Conservation (phyloP, 2,329 filamentous ascomycete genomes). For the Colletotrichum sublineola region DNA sequence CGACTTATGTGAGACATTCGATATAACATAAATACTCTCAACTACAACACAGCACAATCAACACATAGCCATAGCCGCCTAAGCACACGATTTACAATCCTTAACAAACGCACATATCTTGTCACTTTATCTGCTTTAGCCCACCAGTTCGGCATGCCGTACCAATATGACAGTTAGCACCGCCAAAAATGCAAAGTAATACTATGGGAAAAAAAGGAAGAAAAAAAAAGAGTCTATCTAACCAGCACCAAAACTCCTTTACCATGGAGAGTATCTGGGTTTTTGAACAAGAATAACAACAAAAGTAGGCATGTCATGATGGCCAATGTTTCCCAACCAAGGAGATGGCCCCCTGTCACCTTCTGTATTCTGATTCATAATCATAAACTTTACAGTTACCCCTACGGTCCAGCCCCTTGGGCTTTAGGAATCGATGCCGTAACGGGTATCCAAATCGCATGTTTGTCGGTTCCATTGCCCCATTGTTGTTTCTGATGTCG, state of each 20-base stretch:
- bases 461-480: neutral
- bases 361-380: neutral
- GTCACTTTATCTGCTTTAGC: neutral
- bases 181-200: neutral
- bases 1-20: neutral
- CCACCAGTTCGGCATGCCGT: too few species aligned
- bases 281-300: neutral
- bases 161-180: neutral
- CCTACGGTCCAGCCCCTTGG: neutral
- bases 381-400: neutral
- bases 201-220: too few species aligned
- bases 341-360: neutral
- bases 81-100: neutral
- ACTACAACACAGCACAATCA: neutral
- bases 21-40: neutral
- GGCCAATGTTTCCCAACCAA: neutral
- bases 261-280: neutral
- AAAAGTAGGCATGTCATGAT: neutral
- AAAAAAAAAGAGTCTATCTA: too few species aligned
- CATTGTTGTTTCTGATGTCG: neutral
- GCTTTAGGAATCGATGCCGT: neutral
- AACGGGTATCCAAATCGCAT: fast-evolving
- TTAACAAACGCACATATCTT: neutral
- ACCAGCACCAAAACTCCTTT: neutral
- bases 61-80: neutral